A percentile compares a stretch with the other conserved stretches of the same genome.
Conservation (phyloP, 257 asterid genomes). For the Nicotiana otophora region DNA sequence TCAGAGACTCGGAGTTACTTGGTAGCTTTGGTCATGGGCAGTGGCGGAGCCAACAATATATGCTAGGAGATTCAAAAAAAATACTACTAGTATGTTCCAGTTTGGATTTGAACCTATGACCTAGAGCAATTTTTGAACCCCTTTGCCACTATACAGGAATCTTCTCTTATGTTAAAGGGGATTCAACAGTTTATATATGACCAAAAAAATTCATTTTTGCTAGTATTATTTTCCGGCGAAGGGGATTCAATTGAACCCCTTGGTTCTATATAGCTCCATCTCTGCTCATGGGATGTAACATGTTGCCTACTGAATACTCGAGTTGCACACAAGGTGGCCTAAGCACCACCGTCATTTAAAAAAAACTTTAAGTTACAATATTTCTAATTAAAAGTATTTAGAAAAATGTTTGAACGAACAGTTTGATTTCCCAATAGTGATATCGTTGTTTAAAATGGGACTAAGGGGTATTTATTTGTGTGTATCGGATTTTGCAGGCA, state of each 20-base stretch:
- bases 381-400: not conserved
- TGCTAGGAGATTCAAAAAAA: too few species aligned
- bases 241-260: too few species aligned
- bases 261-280: too few species aligned
- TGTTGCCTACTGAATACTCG: not conserved
- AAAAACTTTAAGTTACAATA: not conserved
- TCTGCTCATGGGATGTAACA: not conserved
- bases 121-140: too few species aligned
- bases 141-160: too few species aligned
- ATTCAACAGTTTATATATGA: too few species aligned
- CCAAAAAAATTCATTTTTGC: too few species aligned
- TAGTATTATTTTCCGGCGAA: too few species aligned
- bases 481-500: constrained; percentile 38
- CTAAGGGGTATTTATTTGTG: not conserved
- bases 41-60: too few species aligned
- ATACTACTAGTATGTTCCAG: too few species aligned
- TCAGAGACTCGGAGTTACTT: not conserved
- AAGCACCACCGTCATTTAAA: not conserved
- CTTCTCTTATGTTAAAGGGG: too few species aligned
- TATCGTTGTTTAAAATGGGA: not conserved
- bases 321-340: not conserved
- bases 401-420: not conserved
- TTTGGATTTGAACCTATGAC: too few species aligned
- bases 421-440: not conserved
- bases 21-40: not conserved